Percentiles rank a stretch among this genome's conserved stretches.
These are phyloP conservation scores for Ganoderma boninense DNA, from an alignment of 1,284 basidiomycete species.

Conservation along the genomic window DNA sequence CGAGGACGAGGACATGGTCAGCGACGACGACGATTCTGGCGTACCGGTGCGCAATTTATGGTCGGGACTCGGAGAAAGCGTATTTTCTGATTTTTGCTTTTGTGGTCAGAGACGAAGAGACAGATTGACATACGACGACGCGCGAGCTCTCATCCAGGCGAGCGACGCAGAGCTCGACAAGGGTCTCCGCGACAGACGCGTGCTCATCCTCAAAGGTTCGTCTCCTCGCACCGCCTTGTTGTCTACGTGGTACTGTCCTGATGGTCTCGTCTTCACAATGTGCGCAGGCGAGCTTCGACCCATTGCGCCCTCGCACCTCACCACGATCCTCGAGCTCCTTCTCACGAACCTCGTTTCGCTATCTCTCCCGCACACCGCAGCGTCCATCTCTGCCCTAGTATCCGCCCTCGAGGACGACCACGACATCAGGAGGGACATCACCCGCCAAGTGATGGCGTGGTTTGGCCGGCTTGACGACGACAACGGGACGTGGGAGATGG, in stretches of 20 bases:
- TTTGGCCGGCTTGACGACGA: slow-evolving; percentile 64
- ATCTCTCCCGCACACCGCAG: slow-evolving; percentile 56
- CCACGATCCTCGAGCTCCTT: slow-evolving; percentile 75
- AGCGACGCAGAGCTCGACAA: slow-evolving; percentile 75
- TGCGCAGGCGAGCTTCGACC: slow-evolving; percentile 70
- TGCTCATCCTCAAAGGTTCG: slow-evolving; percentile 77
- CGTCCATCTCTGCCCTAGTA: slow-evolving; percentile 61
- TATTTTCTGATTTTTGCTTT: too few relatives aligned
- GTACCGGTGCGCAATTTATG: slow-evolving; percentile 24
- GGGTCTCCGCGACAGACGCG: slow-evolving; percentile 70
- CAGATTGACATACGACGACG: slow-evolving; percentile 65
- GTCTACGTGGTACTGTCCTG: too few relatives aligned
- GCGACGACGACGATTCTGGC: slow-evolving; percentile 43
- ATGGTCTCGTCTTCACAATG: background rate
- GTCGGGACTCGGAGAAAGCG: too few relatives aligned
- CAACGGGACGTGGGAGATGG: slow-evolving; percentile 64
- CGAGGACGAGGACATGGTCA: slow-evolving; percentile 52
- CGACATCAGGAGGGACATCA: slow-evolving; percentile 70
- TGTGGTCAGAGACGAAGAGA: slow-evolving; percentile 39
- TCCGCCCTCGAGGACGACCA: slow-evolving; percentile 75
- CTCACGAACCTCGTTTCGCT: slow-evolving; percentile 74
- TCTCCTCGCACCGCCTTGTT: background rate
- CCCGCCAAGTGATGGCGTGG: slow-evolving; percentile 78
- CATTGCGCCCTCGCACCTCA: slow-evolving; percentile 71
- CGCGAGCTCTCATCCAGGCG: slow-evolving; percentile 75